Base-by-base conservation (phyloP, 2,329 filamentous ascomycete species). In the Xylariaceae sp. region DNA sequence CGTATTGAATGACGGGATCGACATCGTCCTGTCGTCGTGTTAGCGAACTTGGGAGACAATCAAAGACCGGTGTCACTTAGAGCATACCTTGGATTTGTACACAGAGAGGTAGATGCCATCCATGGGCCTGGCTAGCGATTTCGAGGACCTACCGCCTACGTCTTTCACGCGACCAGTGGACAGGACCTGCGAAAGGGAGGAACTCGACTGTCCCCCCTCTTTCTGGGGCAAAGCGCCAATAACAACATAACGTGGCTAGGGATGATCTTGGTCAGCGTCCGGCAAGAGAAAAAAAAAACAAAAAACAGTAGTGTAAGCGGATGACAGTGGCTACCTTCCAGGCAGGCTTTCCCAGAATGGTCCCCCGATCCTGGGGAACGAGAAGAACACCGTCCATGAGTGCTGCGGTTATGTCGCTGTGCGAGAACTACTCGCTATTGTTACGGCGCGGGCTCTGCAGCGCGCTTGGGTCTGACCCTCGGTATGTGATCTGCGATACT, bases 191-290 rank as follows among this genome's bases (percentile, higher is more conserved):
- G 74, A 69, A 46, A 73, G 68, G 51, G 68, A 69, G 35, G 69
- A 65, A 58, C 69, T 73, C 32, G 68, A 58, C 50, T 71, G 69
- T 31, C 68, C 63, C 4, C 43, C 58, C 41, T 74, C 72, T 62
- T 72, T 71, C 45, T 67, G 66, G 32, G 70, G 60, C 53, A 66
- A 65, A 53, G 60, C 53, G n/a, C 80, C 80, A 54, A 85, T 72
- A 54, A 83, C 73, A 47, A 86, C 76, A 68, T 81, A 84, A 69
- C 83, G 81, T 65, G 77, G 64, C 82, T 85, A 65, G 39, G 61
- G 44, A 56, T 53, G 53, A 42, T 27, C 54, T 64, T 43, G 64
- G 56, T 59, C 56, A 58, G 54, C 30, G 49, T 41, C 47, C 9
- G 3, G 30, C 19, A 19, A 19, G 19, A 19, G 35, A 1, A 6